Conservation (phyloP, 352 stramenopile genomes). For the Elongisporangium prolatum region DNA sequence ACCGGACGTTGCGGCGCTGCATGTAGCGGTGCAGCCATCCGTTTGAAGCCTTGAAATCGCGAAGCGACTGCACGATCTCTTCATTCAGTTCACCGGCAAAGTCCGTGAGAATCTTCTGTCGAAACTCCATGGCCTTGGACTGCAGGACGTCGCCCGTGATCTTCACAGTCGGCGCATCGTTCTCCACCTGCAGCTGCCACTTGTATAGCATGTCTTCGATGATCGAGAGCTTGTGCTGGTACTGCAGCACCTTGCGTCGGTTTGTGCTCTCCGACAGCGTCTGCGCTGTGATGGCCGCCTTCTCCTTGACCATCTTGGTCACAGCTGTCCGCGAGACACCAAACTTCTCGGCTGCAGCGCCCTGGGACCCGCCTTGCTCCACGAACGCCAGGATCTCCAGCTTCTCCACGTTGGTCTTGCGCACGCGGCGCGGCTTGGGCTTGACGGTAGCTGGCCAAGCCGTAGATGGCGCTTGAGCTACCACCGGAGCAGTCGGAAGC, state of each 20-base stretch:
- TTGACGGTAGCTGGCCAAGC: neutral
- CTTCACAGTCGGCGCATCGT: constrained; percentile 56
- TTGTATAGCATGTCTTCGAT: constrained; percentile 87
- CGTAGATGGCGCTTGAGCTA: neutral
- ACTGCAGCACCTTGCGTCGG: constrained; percentile 76
- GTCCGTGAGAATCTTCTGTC: constrained; percentile 75
- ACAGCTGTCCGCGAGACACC: constrained; percentile 76
- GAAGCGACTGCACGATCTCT: constrained; percentile 74
- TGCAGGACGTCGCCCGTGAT: constrained; percentile 75
- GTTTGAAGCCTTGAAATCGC: constrained; percentile 82
- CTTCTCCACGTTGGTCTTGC: constrained; percentile 82
- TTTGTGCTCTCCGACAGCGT: constrained; percentile 64
- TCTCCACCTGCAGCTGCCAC: constrained; percentile 78
- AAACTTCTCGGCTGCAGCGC: constrained; percentile 72
- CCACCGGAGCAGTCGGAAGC: neutral
- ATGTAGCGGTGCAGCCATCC: constrained; percentile 79
- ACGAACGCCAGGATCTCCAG: constrained; percentile 80
- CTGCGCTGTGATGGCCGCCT: constrained; percentile 63
- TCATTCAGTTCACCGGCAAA: constrained; percentile 62
- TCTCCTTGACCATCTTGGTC: constrained; percentile 87
- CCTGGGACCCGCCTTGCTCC: constrained; percentile 71
- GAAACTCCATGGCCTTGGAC: constrained; percentile 76
- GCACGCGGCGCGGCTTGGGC: constrained; percentile 58
- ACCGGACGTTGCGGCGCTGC: constrained; percentile 64
- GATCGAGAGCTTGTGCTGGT: constrained; percentile 79